Evolutionary conservation across 192 early-diverging fungal genomes (phyloP), one percentile per base, ranked within the genome.

Genomic region (Coemansia sp.): DNA sequence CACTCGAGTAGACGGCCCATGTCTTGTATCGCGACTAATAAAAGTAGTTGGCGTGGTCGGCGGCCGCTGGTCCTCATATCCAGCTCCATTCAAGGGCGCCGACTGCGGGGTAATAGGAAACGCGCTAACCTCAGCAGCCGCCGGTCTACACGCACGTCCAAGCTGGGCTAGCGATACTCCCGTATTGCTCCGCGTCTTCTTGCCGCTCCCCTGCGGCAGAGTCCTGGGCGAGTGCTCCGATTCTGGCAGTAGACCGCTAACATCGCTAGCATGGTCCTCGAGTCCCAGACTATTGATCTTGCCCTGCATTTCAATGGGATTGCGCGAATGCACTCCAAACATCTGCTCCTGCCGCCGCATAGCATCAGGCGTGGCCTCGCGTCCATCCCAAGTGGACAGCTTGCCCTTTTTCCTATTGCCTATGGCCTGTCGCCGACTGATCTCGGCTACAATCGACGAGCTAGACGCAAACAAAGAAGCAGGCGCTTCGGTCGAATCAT

Each of bases 11-110:
- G 67, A 16, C 16, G 78, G 78, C 1, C 73, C 23, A 34, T 70
- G 78, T 11, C 25, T 45, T 14, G 66, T 72, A 38, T 81, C 78
- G 39, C 78, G 64, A 31, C 50, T 64, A 0, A 81, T 59, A 34
- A 81, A 66, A 39, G 78, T 81, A 1, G 66, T 75, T 6, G 78
- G 78, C 59, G 78, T 81, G 13, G 78, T 81, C 0, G 78, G 78
- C 43, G 72, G 72, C 47, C 58, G 69, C 35, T 64, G 56, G 39
- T n/a, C 59, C 2, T 50, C 47, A 50, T 12, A 50, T 21, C 21
- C 47, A 25, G 8, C 6, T 10, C 23, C 43, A n/a, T 48, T 26
- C 43, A 63, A 10, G 6, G 45, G 45, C 31, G 61, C 61, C 0
- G 61, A 47, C 60, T 61, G 60, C 14, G 60, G 60, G 20, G 25